Evolutionary conservation across 441 rosid genomes (phyloP).

Genomic region (Erysimum pusillum): DNA sequence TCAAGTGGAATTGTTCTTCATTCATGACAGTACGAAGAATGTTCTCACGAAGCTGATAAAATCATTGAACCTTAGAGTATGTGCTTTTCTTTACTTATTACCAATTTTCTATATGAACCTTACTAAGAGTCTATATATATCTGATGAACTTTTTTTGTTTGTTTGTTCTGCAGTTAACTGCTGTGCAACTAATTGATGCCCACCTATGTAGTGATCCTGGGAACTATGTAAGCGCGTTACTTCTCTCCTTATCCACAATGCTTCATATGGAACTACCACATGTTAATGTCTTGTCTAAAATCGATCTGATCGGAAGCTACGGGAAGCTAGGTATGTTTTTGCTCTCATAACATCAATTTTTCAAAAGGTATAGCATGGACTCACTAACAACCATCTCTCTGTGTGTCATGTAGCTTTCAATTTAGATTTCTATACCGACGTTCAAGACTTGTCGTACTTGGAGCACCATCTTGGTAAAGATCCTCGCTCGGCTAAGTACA

Average conservation of each 20-base stretch:
- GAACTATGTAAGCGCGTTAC: slow-evolving; percentile 83
- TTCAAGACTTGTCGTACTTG: slow-evolving; percentile 86
- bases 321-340: slow-evolving; percentile 75
- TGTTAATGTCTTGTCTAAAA: slow-evolving; percentile 88
- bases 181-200: slow-evolving; percentile 86
- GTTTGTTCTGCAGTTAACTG: slow-evolving; percentile 71
- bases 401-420: slow-evolving; percentile 71
- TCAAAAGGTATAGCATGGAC: background rate
- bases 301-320: slow-evolving; percentile 84
- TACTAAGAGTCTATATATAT: slow-evolving; percentile 31
- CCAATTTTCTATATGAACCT: background rate
- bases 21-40: slow-evolving; percentile 81
- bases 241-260: slow-evolving; percentile 88
- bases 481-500: slow-evolving; percentile 86
- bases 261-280: slow-evolving; percentile 94
- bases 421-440: slow-evolving; percentile 85
- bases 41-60: slow-evolving; percentile 76
- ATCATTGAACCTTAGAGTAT: slow-evolving; percentile 84
- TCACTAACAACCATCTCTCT: slow-evolving; percentile 29
- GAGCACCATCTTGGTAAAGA: slow-evolving; percentile 71
- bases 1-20: slow-evolving; percentile 91
- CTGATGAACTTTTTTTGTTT: slow-evolving; percentile 8
- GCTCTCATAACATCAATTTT: background rate
- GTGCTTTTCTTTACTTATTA: slow-evolving; percentile 31
- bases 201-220: slow-evolving; percentile 88